phyloP scores from a whole-genome alignment of 129 eudicot species.

The Rutidosis leptorrhynchoides region DNA sequence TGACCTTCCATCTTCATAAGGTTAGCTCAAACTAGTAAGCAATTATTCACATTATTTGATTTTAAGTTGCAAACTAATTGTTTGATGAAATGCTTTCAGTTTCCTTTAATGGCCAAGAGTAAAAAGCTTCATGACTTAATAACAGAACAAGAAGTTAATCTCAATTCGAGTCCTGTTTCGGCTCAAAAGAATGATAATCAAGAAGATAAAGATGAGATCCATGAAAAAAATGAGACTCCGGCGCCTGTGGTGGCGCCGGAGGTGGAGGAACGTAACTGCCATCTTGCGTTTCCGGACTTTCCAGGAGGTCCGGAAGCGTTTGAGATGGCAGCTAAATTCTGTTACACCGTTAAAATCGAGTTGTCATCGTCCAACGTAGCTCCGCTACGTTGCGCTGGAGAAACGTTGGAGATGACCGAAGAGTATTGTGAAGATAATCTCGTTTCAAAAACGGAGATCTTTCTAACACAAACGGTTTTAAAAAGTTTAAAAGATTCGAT shows the following conservation, averaged over 20 bases:
- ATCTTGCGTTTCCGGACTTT: constrained; percentile 55
- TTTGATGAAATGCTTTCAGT: constrained; percentile 44
- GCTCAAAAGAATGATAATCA: constrained; percentile 24
- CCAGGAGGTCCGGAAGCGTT: constrained; percentile 92
- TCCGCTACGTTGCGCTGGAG: constrained; percentile 86
- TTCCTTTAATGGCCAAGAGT: constrained; percentile 90
- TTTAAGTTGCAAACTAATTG: neutral
- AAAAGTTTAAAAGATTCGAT: constrained; percentile 54
- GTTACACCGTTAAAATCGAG: constrained; percentile 80
- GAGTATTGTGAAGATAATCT: constrained; percentile 72
- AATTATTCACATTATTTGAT: neutral
- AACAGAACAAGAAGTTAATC: constrained; percentile 59
- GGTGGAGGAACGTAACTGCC: constrained; percentile 34
- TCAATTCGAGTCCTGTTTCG: constrained; percentile 7
- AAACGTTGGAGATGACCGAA: constrained; percentile 77
- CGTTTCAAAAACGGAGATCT: constrained; percentile 62
- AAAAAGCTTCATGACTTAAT: constrained; percentile 78
- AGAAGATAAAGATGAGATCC: constrained; percentile 33
- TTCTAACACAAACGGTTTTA: constrained; percentile 55
- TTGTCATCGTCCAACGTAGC: constrained; percentile 67
- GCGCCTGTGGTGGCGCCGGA: neutral
- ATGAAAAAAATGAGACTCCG: constrained; percentile 25
- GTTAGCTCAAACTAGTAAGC: constrained; percentile 31
- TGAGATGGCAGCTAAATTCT: constrained; percentile 86
- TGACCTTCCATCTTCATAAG: constrained; percentile 97